Base-by-base conservation (phyloP, 2,329 filamentous ascomycete species). In the Microdochium paspali region DNA sequence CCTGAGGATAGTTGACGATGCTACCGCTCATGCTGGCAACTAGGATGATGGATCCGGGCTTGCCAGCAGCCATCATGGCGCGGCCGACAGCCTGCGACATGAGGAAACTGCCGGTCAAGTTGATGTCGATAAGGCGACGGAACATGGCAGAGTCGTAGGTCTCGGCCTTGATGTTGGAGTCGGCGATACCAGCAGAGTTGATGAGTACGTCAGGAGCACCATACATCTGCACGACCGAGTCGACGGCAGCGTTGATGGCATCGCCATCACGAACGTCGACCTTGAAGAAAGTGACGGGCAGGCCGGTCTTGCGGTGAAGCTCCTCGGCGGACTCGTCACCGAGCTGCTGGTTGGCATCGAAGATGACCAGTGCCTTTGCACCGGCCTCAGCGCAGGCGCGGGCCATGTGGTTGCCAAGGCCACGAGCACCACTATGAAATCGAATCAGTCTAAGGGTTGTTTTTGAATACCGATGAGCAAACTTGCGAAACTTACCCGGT, bases 1-100 rank as follows among this genome's bases (percentile, higher is more conserved):
- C 84, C 69, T 90, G 86, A 6, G 86, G 87, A 72, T 83, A 90
- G 79, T 91, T 91, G 75, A 90, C 87, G 54, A 91, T 81, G 69
- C 81, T 80, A 54, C 86, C 87, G 45, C 84, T 88, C 86, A 91
- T 90, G 59, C 83, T 87, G 26, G 84, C 85, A 46, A 90, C 80
- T 51, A 89, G 79, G 59, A 90, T 75, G 61, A 90, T 85, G 59
- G 78, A 84, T 39, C 86, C 86, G 12, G 82, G 80, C 67, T 82
- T 82, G 59, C 77, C 74, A 48, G 79, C 77, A n/a, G 74, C 70
- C 67, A 90, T 89, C 84, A 89, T 89, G 57, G 78, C 71, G 47
- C 79, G 79, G 39, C 81, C 84, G 23, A 85, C 78, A n/a, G 83
- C 70, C 68, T 89, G 84, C 18, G 84, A 76, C 72, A 87, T 82